Conservation (phyloP, 768 basidiomycete genomes). For the Kwoniella heveanensis region DNA sequence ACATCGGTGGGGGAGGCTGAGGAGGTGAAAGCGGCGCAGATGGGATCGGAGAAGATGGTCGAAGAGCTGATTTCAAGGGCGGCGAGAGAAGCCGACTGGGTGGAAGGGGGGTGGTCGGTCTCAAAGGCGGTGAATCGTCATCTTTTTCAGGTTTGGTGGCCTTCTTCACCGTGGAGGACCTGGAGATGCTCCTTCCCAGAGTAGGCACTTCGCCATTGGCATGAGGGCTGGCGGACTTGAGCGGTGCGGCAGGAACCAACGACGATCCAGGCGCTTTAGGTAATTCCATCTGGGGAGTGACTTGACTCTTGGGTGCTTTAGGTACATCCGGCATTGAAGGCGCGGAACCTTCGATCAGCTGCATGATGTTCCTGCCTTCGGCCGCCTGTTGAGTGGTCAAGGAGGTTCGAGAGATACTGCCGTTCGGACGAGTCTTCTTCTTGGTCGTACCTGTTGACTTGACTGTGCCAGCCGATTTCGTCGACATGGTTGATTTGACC, state of each 20-base stretch:
- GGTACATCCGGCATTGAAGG: slow-evolving; percentile 54
- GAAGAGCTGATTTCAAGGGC: slow-evolving; percentile 52
- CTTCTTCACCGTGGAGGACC: slow-evolving; percentile 26
- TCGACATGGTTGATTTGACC: slow-evolving; percentile 31
- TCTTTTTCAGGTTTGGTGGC: slow-evolving; percentile 3
- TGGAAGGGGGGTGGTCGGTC: slow-evolving; percentile 47
- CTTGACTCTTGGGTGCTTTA: slow-evolving; percentile 52
- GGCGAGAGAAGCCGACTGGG: slow-evolving; percentile 46
- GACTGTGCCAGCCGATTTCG: slow-evolving; percentile 35
- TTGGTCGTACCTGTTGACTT: slow-evolving; percentile 33
- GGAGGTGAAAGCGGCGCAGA: slow-evolving; percentile 17
- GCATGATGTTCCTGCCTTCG: slow-evolving; percentile 45
- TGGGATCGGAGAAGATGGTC: slow-evolving; percentile 46
- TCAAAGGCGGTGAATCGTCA: neutral
- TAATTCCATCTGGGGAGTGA: slow-evolving; percentile 48
- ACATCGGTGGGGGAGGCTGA: slow-evolving; percentile 39
- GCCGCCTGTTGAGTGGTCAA: slow-evolving; percentile 29
- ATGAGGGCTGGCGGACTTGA: slow-evolving; percentile 17
- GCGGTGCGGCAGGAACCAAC: slow-evolving; percentile 27
- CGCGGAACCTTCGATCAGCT: slow-evolving; percentile 32
- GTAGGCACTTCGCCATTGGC: slow-evolving; percentile 25
- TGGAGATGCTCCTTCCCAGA: slow-evolving; percentile 26
- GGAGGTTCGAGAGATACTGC: slow-evolving; percentile 32
- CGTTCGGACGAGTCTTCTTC: slow-evolving; percentile 39
- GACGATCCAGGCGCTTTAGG: slow-evolving; percentile 50